Percentiles rank a stretch among this genome's conserved stretches.
These are phyloP conservation scores for Comarum palustre DNA, from an alignment of 306 rosid species.

Conservation along the genomic window DNA sequence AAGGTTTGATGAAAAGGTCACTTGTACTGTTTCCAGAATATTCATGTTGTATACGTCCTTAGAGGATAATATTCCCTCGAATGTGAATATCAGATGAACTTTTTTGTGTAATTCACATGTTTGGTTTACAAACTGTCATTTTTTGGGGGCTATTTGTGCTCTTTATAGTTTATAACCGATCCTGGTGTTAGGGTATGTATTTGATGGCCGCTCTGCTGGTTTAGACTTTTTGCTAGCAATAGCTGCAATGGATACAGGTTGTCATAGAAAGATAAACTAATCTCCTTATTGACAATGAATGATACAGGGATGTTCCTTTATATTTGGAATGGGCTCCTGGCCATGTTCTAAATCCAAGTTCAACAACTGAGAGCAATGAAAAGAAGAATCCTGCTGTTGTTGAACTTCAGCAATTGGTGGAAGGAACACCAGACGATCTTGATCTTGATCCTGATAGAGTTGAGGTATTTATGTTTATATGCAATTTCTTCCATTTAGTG, in stretches of 20 bases:
- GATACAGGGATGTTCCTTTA: conserved; percentile 75
- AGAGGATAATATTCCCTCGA: not conserved
- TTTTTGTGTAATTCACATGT: not conserved
- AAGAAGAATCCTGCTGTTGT: conserved; percentile 36
- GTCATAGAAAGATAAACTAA: conserved; percentile 10
- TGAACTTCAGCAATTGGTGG: conserved; percentile 59
- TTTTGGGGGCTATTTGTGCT: not conserved
- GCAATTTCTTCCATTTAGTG: not conserved
- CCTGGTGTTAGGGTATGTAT: not conserved
- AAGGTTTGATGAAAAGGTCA: not conserved
- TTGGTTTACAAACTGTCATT: not conserved
- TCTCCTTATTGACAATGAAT: conserved; percentile 17
- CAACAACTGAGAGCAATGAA: conserved; percentile 41
- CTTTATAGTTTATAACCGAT: not conserved
- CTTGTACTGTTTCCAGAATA: not conserved
- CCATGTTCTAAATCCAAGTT: conserved; percentile 53
- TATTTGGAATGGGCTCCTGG: conserved; percentile 97
- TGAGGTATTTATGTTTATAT: conserved; percentile 59
- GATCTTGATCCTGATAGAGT: conserved; percentile 86
- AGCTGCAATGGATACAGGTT: not conserved
- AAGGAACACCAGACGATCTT: conserved; percentile 61
- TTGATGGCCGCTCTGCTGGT: not conserved
- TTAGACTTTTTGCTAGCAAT: not conserved
- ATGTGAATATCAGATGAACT: not conserved
- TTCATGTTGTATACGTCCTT: not conserved